Base-by-base conservation (phyloP, 106 monocot genomes). In the Amphibolis antarctica region DNA sequence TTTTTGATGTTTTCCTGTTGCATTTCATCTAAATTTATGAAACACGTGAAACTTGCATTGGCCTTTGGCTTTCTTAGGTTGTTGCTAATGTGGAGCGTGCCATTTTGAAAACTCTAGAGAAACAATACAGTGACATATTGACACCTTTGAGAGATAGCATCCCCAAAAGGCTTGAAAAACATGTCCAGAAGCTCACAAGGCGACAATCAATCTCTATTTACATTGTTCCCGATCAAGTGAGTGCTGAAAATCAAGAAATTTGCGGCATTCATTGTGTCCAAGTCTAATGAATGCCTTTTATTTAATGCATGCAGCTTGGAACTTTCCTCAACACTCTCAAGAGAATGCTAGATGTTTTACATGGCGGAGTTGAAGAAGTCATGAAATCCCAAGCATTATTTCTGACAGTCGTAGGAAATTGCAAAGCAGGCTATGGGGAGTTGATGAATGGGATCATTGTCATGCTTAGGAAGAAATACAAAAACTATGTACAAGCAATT, bases 181-280 rank as follows among this genome's bases (percentile, higher is more conserved):
- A 96, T n/a, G 80, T 98, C 13, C 86, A 90, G 44, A 98, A 87
- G 67, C 46, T 98, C 7, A 87, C 80, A 55, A 85, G 89, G 59
- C 62, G 82, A 26, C 90, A 86, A 53, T 80, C 80, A 58, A 64
- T 57, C 28, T 24, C 74, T 23, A 63, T 69, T 3, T 98, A 90
- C 69, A 53, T 70, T 56, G 73, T 87, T 43, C 82, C 96, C 1
- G 75, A 70, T 82, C 80, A 90, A 66, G 94, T 89, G 55, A 76
- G 69, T 65, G 10, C 20, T 30, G 18, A 63, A 13, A 44, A 10
- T 20, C 0, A 31, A 15, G 6, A 31, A 53, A 27, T 36, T 19
- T 13, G 25, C 18, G 20, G 1, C 18, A 9, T 10, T 26, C 28
- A 29, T 14, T n/a, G n/a, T n/a, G n/a, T 42, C 7, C 20, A 61